phyloP scores from a whole-genome alignment of 768 basidiomycete species.

The Xerocomus brunneocitrinus region DNA sequence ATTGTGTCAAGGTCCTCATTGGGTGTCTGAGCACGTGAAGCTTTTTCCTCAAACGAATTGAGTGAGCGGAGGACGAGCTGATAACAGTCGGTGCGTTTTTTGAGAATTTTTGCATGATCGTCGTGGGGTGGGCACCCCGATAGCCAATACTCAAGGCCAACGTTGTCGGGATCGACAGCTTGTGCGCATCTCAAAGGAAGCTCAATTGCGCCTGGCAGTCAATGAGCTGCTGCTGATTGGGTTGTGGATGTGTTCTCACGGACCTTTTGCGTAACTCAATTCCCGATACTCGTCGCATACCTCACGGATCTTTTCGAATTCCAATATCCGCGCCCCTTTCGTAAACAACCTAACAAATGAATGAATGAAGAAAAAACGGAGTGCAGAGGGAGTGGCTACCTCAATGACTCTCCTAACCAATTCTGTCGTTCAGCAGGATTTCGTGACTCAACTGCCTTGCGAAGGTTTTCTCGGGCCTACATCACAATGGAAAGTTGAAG shows the following conservation, averaged over 20 bases:
- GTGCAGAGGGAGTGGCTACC: constrained; percentile 42
- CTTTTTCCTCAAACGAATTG: constrained; percentile 69
- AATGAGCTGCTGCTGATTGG: neutral
- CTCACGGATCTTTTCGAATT: constrained; percentile 80
- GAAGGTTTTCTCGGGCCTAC: constrained; percentile 90
- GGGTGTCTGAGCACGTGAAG: constrained; percentile 30
- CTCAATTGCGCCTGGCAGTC: constrained; percentile 65
- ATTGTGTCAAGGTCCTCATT: constrained; percentile 62
- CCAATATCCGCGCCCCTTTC: constrained; percentile 81
- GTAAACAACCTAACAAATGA: constrained; percentile 63
- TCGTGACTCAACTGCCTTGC: constrained; percentile 80
- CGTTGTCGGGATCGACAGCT: constrained; percentile 69
- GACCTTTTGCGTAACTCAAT: constrained; percentile 79
- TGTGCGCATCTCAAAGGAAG: constrained; percentile 82
- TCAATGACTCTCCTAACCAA: constrained; percentile 79
- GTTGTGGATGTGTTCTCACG: constrained; percentile 10
- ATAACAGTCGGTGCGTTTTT: constrained; percentile 71
- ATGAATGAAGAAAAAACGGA: constrained; percentile 4
- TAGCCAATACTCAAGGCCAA: constrained; percentile 74
- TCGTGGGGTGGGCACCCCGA: constrained; percentile 58
- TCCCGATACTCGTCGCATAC: constrained; percentile 87
- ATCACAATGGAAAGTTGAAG: constrained; percentile 3
- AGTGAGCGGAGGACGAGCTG: constrained; percentile 80
- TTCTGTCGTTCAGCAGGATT: constrained; percentile 72
- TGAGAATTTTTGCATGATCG: constrained; percentile 50